These are phyloP conservation scores for Kalmanozyma brasiliensis DNA, from an alignment of 1,284 basidiomycete genomes.

Conservation along the genomic window DNA sequence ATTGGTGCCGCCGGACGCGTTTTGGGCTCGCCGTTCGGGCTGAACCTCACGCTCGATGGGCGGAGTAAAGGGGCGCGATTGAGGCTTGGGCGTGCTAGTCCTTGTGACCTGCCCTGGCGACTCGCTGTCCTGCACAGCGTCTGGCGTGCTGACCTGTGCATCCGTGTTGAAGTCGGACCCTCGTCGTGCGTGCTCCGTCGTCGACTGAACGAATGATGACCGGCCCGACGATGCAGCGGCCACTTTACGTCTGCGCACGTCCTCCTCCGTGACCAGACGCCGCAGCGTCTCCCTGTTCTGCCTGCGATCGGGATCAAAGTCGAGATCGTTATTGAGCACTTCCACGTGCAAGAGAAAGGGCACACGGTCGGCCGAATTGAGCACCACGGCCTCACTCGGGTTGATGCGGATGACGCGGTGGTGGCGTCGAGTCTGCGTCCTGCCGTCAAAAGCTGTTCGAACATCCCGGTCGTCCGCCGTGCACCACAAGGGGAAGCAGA, in stretches of 20 bases:
- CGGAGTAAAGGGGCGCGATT: slow-evolving; percentile 32
- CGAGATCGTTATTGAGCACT: slow-evolving; percentile 87
- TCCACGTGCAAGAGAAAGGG: slow-evolving; percentile 94
- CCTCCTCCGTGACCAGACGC: slow-evolving; percentile 82
- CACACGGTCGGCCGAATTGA: slow-evolving; percentile 96
- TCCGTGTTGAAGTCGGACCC: slow-evolving; percentile 12
- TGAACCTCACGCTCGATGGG: slow-evolving; percentile 7
- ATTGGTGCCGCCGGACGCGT: background rate
- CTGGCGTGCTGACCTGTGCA: slow-evolving; percentile 10
- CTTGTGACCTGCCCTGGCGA: slow-evolving; percentile 3
- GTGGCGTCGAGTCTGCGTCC: slow-evolving; percentile 72
- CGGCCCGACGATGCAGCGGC: slow-evolving; percentile 21
- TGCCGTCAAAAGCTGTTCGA: background rate
- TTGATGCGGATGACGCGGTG: slow-evolving; percentile 97
- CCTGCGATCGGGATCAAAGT: slow-evolving; percentile 87
- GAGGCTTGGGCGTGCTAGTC: slow-evolving; percentile 21
- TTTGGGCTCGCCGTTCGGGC: background rate
- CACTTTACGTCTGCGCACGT: slow-evolving; percentile 67
- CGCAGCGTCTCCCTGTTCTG: slow-evolving; percentile 83
- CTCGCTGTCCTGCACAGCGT: slow-evolving; percentile 4
- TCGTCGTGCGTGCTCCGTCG: slow-evolving; percentile 9
- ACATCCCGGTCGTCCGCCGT: slow-evolving; percentile 56
- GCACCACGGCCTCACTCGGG: slow-evolving; percentile 94
- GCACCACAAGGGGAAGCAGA: slow-evolving; percentile 99
- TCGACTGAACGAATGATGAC: slow-evolving; percentile 26